Conservation (phyloP, 2,329 filamentous ascomycete genomes). For the Aspergillus ustus region DNA sequence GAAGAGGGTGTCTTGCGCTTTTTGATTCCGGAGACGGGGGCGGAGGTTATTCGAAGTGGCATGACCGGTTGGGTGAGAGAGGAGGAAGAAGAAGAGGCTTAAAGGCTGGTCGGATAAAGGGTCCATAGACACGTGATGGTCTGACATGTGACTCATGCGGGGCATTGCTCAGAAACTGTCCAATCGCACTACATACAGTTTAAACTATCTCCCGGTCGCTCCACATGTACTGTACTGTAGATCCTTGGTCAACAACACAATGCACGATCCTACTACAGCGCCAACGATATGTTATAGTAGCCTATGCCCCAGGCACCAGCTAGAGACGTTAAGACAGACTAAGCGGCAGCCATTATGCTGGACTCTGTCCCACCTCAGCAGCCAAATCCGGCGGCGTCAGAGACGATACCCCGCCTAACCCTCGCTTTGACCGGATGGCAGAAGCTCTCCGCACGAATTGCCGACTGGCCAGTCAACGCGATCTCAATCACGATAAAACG, state of each 20-base stretch:
- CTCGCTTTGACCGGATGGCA: background rate
- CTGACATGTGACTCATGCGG: background rate
- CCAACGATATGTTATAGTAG: no score
- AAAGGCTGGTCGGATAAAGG: slow-evolving; percentile 2
- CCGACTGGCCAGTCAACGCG: slow-evolving; percentile 5
- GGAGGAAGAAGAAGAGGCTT: slow-evolving; percentile 6
- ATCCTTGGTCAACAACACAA: no score
- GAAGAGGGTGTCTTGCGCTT: slow-evolving; percentile 42
- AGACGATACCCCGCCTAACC: background rate
- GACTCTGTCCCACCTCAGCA: background rate
- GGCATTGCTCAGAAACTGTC: background rate
- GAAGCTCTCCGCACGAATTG: slow-evolving; percentile 1
- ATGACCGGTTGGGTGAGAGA: slow-evolving; percentile 33
- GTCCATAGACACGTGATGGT: background rate
- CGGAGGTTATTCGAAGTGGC: slow-evolving; percentile 54
- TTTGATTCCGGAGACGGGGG: slow-evolving; percentile 51
- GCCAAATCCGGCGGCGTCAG: no score
- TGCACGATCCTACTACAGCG: no score
- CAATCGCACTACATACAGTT: background rate
- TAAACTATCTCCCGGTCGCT: background rate
- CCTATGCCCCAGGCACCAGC: no score
- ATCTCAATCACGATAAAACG: slow-evolving; percentile 1
- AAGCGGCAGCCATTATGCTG: no score
- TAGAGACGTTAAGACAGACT: no score
- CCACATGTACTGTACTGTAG: no score